phyloP scores from a whole-genome alignment of 306 rosid genomes.

The Cercis canadensis region DNA sequence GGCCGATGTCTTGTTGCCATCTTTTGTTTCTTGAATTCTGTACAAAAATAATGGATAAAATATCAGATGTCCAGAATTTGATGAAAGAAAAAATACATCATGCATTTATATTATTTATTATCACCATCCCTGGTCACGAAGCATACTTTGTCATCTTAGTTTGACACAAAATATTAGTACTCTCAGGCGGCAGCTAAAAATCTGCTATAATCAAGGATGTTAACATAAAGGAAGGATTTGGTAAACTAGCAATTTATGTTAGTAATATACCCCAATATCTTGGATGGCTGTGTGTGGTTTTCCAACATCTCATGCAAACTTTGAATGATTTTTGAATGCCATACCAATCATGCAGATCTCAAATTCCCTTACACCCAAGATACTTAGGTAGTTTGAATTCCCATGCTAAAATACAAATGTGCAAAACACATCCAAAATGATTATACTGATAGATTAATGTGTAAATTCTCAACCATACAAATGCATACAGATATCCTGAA shows the following conservation, averaged over 20 bases:
- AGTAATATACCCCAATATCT: no score
- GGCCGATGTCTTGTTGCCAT: conserved; percentile 51
- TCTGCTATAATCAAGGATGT: not conserved
- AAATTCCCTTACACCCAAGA: not conserved
- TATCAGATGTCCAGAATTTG: conserved; percentile 17
- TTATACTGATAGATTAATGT: not conserved
- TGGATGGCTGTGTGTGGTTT: not conserved
- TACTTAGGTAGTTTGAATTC: conserved; percentile 1
- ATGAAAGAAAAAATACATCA: conserved; percentile 6
- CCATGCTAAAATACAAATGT: not conserved
- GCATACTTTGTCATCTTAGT: no score
- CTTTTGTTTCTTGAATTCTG: conserved; percentile 84
- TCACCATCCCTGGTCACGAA: no score
- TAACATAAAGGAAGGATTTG: no score
- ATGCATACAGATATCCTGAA: conserved; percentile 8
- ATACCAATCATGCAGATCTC: conserved; percentile 5
- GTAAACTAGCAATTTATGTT: no score
- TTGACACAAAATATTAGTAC: conserved; percentile 11
- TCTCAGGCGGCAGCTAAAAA: conserved; percentile 8
- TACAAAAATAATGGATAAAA: conserved; percentile 38
- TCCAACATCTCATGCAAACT: conserved; percentile 8
- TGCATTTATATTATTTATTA: no score
- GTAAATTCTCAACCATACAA: conserved; percentile 8
- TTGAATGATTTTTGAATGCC: not conserved
- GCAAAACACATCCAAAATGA: conserved; percentile 11